A percentile compares a stretch with the other conserved stretches of the same genome.
Conservation (phyloP, 2,329 filamentous ascomycete species). For the Penicillium paneum region DNA sequence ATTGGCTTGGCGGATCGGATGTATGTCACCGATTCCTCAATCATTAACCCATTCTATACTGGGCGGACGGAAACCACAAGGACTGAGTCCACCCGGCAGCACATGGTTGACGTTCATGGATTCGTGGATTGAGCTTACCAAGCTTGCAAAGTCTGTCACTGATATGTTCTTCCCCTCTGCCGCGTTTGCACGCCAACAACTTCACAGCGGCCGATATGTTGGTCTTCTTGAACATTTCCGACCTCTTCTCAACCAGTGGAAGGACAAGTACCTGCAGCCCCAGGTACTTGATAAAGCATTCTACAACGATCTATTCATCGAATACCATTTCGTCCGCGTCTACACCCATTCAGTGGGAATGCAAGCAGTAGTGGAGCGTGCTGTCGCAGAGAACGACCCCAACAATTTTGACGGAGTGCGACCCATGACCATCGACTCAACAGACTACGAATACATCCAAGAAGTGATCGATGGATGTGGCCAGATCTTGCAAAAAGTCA, state of each 20-base stretch:
- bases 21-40: slow-evolving; percentile 52
- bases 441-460: slow-evolving; percentile 55
- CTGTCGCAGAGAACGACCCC: slow-evolving; percentile 37
- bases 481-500: slow-evolving; percentile 51
- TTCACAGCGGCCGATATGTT: slow-evolving; percentile 50
- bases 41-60: slow-evolving; percentile 35
- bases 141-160: slow-evolving; percentile 51
- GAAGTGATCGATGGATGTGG: slow-evolving; percentile 56
- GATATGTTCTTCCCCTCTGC: slow-evolving; percentile 52
- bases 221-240: slow-evolving; percentile 46
- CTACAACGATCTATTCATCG: slow-evolving; percentile 52
- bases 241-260: slow-evolving; percentile 39
- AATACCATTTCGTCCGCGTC: slow-evolving; percentile 49
- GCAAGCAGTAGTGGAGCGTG: slow-evolving; percentile 57
- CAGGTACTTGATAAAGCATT: slow-evolving; percentile 35
- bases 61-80: slow-evolving; percentile 28
- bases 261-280: slow-evolving; percentile 35
- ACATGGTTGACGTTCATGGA: slow-evolving; percentile 54
- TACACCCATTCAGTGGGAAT: slow-evolving; percentile 50
- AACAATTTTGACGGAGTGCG: slow-evolving; percentile 37
- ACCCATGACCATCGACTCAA: slow-evolving; percentile 46
- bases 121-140: slow-evolving; percentile 50
- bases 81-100: slow-evolving; percentile 42
- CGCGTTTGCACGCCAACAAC: slow-evolving; percentile 34
- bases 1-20: slow-evolving; percentile 51